Base-by-base conservation (phyloP, 257 asterid species). In the Prunella vulgaris region DNA sequence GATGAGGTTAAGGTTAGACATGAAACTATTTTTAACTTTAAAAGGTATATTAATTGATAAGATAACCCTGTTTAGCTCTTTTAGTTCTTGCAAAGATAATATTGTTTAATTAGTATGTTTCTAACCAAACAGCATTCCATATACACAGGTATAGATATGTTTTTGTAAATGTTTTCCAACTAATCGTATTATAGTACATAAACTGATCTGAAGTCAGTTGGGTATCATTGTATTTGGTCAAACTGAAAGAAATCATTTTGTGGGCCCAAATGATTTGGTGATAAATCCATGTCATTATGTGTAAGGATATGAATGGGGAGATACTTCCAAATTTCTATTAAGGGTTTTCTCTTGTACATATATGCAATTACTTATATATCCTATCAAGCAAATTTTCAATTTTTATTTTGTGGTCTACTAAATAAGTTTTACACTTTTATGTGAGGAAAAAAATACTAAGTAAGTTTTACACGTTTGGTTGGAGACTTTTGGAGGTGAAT, bases 51-150 rank as follows among this genome's bases (percentile, higher is more conserved):
- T 56, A 69, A 44, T 24, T 10, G 2, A 42, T 1, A 44, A 74
- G 69, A 65, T 64, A 64, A 35, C 59, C 42, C 60, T 61, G 56
- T 64, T 74, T 59, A 32, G 33, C 54, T 64, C 3, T 51, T 74
- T 69, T n/a, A n/a, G n/a, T n/a, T 68, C 72, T 69, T 35, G 20
- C 52, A 60, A 51, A 48, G 71, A 71, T 77, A 68, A 79, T 77
- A 48, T 68, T 73, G 64, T 44, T 74, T 64, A 59, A 13, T 25
- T 46, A 15, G 15, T 37, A 63, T 86, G 85, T 82, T 81, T 66
- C 68, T 35, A 28, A 78, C 81, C 86, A 74, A 84, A 82, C 89
- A 51, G 3, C 83, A 68, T 68, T n/a, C 32, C 60, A 48, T 51
- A 67, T 63, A 42, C 46, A 7, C 63, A 67, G 56, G 7, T 64